Evolutionary conservation across 1,284 basidiomycete species (phyloP), one percentile per base, ranked within the genome.

Genomic region (Melampsora americana): DNA sequence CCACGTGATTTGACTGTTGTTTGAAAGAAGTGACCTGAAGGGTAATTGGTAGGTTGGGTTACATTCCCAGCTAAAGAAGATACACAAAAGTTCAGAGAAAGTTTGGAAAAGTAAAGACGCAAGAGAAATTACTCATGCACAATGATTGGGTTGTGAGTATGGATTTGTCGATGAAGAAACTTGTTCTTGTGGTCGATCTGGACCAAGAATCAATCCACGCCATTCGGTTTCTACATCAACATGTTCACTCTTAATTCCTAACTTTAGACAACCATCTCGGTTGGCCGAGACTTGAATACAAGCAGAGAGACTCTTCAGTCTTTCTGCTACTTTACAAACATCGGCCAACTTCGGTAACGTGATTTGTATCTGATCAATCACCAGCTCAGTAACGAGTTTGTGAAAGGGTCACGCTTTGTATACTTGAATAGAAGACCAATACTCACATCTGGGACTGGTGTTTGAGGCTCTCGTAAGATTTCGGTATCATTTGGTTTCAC

Each of bases 391-490:
- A 18, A 67, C 44, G 50, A 56, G 68, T 12, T 28, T 39, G 44
- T 53, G 35, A 12, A 39, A 32, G 20, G 66, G 46, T 35, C 28
- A 59, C 53, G 59, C 56, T 60, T 69, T 48, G 42, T 26, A 60
- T 12, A 42, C 39, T 42, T 42, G 1, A 42, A 5, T 42, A 42
- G 11, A 42, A 42, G 11, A 11, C 12, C 59, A 48, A 20, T 35
- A 26, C 12, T 77, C 79, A 93, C 93, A 80, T 95, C 91, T 7
- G 93, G 92, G 60, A 91, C 89, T 0, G 93, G 93, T 83, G 92
- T 95, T 79, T 92, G 82, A 0, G 93, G 93, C 82, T 95, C 92
- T 23, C 85, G 86, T 72, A 95, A 85, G 77, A 86, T 87, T 23
- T 86, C 87, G 18, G 92, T 88, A 76, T 94, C 90, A 0, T 85